phyloP scores from a whole-genome alignment of 2,329 filamentous ascomycete species.

The Pseudocercospora crystallina region DNA sequence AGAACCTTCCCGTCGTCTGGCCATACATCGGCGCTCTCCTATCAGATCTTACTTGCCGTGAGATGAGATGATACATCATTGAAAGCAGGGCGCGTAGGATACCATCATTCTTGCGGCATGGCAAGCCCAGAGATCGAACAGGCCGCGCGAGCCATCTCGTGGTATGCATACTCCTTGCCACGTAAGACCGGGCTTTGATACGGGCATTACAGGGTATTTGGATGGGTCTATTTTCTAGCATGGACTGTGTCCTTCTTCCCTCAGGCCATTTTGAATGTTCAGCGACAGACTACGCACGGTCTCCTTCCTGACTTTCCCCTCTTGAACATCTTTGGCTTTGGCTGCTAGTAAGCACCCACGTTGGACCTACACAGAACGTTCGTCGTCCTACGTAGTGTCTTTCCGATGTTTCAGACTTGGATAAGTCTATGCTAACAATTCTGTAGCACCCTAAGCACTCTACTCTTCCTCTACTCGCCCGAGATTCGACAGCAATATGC shows the following conservation, averaged over 20 bases:
- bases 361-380: no score
- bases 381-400: no score
- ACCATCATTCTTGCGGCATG: neutral
- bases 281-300: conserved; percentile 74
- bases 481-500: conserved; percentile 81
- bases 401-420: no score
- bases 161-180: conserved; percentile 9
- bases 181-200: neutral
- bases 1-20: no score
- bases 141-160: conserved; percentile 15
- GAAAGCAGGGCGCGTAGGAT: no score
- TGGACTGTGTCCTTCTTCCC: conserved; percentile 92
- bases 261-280: conserved; percentile 78
- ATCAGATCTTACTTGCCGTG: no score
- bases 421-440: no score
- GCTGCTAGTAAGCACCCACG: no score
- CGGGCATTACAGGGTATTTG: conserved; percentile 25
- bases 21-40: no score
- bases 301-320: conserved; percentile 86
- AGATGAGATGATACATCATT: no score
- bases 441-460: conserved; percentile 66
- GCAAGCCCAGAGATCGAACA: conserved; percentile 3
- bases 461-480: conserved; percentile 75
- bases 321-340: conserved; percentile 70
- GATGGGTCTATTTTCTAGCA: conserved; percentile 31